A percentile compares a stretch with the other conserved stretches of the same genome.
phyloP scores from a whole-genome alignment of 768 basidiomycete genomes.

The Crassisporium funariophilum region DNA sequence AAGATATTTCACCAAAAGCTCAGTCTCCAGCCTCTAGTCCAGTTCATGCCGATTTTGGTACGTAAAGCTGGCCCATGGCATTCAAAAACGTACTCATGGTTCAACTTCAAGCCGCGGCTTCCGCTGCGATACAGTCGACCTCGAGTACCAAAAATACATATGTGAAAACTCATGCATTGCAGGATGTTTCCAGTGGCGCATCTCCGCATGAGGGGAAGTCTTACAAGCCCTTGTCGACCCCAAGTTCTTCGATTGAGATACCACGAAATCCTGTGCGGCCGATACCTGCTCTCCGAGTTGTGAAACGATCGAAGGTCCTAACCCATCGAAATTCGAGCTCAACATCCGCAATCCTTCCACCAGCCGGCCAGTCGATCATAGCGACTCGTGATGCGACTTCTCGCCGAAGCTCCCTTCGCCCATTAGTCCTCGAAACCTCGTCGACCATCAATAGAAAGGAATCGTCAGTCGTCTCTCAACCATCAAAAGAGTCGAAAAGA shows the following conservation, averaged over 20 bases:
- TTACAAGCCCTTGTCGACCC: constrained; percentile 16
- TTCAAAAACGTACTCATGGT: neutral
- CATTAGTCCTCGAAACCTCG: constrained; percentile 6
- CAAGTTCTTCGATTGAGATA: constrained; percentile 13
- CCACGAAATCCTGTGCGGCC: constrained; percentile 33
- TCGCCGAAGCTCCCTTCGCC: constrained; percentile 2
- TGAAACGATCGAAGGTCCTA: constrained; percentile 37
- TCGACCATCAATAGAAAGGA: constrained; percentile 4
- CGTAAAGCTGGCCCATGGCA: neutral
- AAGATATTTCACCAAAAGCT: no score
- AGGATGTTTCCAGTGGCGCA: neutral
- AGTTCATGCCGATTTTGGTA: no score
- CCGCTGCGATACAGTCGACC: no score
- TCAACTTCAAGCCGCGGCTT: no score
- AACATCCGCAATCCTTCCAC: constrained; percentile 9
- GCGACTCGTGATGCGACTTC: constrained; percentile 6
- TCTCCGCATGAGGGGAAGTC: constrained; percentile 3
- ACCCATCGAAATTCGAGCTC: constrained; percentile 6
- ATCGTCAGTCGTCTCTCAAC: constrained; percentile 3
- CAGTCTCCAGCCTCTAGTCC: no score
- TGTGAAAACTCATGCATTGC: neutral
- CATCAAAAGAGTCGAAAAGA: constrained; percentile 5
- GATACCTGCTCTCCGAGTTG: constrained; percentile 49
- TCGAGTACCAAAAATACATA: neutral
- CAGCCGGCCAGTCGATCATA: constrained; percentile 10